These are phyloP conservation scores for Biscutella auriculata DNA, from an alignment of 441 rosid species.

Conservation along the genomic window DNA sequence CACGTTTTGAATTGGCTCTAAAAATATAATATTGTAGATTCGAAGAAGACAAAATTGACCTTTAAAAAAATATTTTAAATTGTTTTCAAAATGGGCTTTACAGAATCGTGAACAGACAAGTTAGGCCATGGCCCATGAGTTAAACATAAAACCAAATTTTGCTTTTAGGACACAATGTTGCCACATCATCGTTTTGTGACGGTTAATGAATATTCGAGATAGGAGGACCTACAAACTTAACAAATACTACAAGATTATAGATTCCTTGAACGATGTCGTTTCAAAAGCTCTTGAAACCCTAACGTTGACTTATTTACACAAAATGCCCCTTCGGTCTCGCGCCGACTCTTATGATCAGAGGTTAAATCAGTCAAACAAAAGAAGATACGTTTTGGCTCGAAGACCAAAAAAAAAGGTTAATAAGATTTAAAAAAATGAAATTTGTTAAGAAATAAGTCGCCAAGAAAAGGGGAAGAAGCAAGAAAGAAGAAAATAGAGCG, in stretches of 20 bases:
- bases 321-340: background rate
- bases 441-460: slow-evolving; percentile 18
- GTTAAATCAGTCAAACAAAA: too few species aligned
- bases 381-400: slow-evolving; percentile 10
- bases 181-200: slow-evolving; percentile 15
- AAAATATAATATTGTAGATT: background rate
- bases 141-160: background rate
- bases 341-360: background rate
- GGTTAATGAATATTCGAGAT: slow-evolving; percentile 20
- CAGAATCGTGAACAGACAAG: slow-evolving; percentile 19
- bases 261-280: slow-evolving; percentile 18
- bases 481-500: background rate
- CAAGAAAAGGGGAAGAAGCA: slow-evolving; percentile 16
- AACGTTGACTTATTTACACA: background rate
- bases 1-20: slow-evolving; percentile 5
- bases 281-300: slow-evolving; percentile 4
- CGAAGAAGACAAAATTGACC: background rate
- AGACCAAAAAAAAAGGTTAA: background rate
- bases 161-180: slow-evolving; percentile 9
- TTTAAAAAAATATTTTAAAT: background rate
- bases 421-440: background rate
- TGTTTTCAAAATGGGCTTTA: slow-evolving; percentile 19
- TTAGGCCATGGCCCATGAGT: slow-evolving; percentile 17
- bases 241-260: too few species aligned
- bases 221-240: too few species aligned